Base-by-base conservation (phyloP, 2,329 filamentous ascomycete species). In the Bisporella sp. region DNA sequence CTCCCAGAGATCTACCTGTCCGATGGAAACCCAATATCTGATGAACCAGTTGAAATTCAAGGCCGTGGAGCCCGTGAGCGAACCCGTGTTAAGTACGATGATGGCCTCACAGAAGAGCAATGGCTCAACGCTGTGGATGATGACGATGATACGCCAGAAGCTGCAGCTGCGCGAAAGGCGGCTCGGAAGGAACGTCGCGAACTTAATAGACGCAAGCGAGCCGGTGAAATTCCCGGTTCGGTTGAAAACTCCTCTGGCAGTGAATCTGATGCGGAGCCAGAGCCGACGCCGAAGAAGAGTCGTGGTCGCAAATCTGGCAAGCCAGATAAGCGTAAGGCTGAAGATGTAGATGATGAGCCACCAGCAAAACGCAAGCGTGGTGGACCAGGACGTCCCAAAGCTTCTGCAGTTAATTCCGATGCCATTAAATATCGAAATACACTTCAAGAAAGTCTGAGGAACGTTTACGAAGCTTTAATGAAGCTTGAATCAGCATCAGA, bases 51-150 rank as follows among this genome's bases (percentile, higher is more conserved):
- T 54, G 89, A 93, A 57, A 76, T 84, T 32, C 73, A 83, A 32
- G 93, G 93, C 53, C 91, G 93, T 68, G 93, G 93, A 62, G 92
- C 92, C 56, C 87, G 93, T 73, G 93, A 99, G 71, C 85, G 95
- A 54, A 96, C 90, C 59, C 85, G 89, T 64, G 91, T 96, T 62
- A 87, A 87, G 68, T 99, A 99, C 61, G 93, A 99, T 62, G 93
- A 99, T 64, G 93, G 95, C 47, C 81, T 99, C 31, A 97, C 93
- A 0, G 95, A 99, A 71, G 93, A 99, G 72, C 95, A 99, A 69
- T 99, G 93, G 93, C 79, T 97, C 47, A 92, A 96, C 75, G 93
- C 93, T 48, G 92, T 99, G 32, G 93, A 99, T 66, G 92, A 95
- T 54, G 91, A 96, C 46, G 93, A 99, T 1, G 93, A 99, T 65